A percentile compares a stretch with the other conserved stretches of the same genome.
These are phyloP conservation scores for Fusarium sp. DNA, from an alignment of 2,329 filamentous ascomycete genomes.

Conservation along the genomic window DNA sequence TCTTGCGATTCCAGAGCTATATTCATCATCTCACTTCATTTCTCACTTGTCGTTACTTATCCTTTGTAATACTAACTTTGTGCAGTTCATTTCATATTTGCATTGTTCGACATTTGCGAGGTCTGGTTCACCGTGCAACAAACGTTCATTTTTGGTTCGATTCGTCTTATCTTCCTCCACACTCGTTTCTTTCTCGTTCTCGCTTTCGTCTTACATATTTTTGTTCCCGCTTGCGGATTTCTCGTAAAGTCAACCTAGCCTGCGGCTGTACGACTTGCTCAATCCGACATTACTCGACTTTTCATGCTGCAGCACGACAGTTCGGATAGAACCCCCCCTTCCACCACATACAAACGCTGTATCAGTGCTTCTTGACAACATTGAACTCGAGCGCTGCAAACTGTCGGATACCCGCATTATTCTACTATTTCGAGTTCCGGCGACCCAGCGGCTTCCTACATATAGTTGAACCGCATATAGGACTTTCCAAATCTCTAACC, in stretches of 20 bases:
- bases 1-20: constrained; percentile 22
- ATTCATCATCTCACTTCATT: constrained; percentile 33
- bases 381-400: constrained; percentile 21
- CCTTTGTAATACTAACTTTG: constrained; percentile 35
- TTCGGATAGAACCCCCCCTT: constrained; percentile 39
- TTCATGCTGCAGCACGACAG: constrained; percentile 44
- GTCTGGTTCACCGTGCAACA: constrained; percentile 44
- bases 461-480: constrained; percentile 40
- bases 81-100: constrained; percentile 37
- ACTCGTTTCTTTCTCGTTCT: constrained; percentile 35
- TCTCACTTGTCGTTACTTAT: constrained; percentile 17
- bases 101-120: constrained; percentile 35
- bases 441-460: constrained; percentile 38
- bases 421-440: constrained; percentile 23
- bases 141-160: constrained; percentile 31
- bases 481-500: constrained; percentile 21
- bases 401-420: constrained; percentile 30
- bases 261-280: constrained; percentile 39
- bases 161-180: constrained; percentile 35
- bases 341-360: constrained; percentile 39
- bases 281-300: constrained; percentile 29
- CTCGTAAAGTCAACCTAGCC: constrained; percentile 30
- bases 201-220: constrained; percentile 7
- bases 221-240: constrained; percentile 13
- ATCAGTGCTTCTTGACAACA: constrained; percentile 20